These are phyloP conservation scores for Annona cherimola DNA, from an alignment of 164 flowering plant genomes.

Conservation along the genomic window DNA sequence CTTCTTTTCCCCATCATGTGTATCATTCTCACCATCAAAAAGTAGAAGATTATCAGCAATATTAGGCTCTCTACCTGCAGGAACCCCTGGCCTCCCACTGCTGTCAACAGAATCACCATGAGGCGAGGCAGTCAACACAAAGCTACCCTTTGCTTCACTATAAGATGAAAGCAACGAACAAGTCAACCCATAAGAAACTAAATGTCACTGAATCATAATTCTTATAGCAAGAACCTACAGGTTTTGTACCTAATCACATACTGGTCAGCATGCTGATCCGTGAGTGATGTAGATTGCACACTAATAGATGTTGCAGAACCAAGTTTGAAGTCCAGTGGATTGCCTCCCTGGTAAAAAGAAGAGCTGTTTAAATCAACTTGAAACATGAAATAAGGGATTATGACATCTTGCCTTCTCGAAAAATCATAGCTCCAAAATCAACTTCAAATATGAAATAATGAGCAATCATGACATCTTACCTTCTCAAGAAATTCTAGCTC, in stretches of 20 bases:
- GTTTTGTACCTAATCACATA: conserved; percentile 54
- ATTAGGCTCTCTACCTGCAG: conserved; percentile 60
- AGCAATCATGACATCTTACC: conserved; percentile 37
- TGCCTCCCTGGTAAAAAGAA: conserved; percentile 71
- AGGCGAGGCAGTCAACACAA: conserved; percentile 74
- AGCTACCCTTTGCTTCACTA: conserved; percentile 96
- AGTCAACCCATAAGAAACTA: conserved; percentile 1
- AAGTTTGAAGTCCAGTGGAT: conserved; percentile 85
- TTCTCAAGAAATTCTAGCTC: conserved; percentile 96
- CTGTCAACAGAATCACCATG: conserved; percentile 94
- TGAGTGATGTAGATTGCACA: conserved; percentile 86
- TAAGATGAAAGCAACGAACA: conserved; percentile 13
- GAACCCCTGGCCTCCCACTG: conserved; percentile 67
- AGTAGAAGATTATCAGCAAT: conserved; percentile 84
- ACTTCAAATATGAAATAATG: background rate
- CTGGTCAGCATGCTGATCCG: conserved; percentile 70
- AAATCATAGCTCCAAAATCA: conserved; percentile 63
- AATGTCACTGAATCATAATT: background rate
- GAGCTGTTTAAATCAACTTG: background rate
- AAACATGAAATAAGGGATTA: background rate
- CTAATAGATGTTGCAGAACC: conserved; percentile 67
- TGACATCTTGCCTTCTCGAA: conserved; percentile 70
- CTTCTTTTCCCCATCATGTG: conserved; percentile 41
- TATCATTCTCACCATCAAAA: conserved; percentile 71
- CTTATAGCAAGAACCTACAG: background rate